Evolutionary conservation across 768 basidiomycete genomes (phyloP), one percentile per base, ranked within the genome.

Genomic region (Mycena galopus): DNA sequence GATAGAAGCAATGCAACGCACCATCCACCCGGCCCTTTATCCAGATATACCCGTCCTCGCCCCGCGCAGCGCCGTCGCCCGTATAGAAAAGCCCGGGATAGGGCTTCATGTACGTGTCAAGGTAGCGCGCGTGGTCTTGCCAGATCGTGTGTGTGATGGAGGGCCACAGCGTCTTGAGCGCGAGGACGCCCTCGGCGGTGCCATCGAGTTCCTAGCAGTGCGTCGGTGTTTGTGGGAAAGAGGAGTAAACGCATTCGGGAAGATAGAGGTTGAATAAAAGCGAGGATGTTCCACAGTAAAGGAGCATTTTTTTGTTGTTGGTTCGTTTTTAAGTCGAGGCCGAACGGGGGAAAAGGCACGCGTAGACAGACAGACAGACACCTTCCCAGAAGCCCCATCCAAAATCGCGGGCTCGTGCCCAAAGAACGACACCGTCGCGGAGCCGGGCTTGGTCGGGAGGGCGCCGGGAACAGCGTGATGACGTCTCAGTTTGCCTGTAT

Each of bases 401-500:
- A 99, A 87, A 66, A 99, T 92, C 19, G 89, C 94, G 32, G 96
- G 88, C 78, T 96, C 92, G 72, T 96, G 94, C 62, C 98, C 97
- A 79, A 98, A 97, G 93, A 99, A 99, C 19, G 98, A 97, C 60
- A 99, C 95, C 7, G 97, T 98, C 9, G 98, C 97, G 0, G 95
- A 91, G 53, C 98, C 98, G 27, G 97, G 95, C 85, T 99, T 99
- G 63, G 96, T 97, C 82, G 94, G 90, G 75, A 98, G 92, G 7
- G 96, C 97, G 71, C 98, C 97, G 33, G 97, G 86, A 98, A 92
- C 2, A 98, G 97, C 0, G 97, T 96, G 69, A 99, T 89, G 65
- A 96, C 92, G 98, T 99, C 86, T 99, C 97, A 0, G 98, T 99
- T 88, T 98, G 97, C 95, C 92, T 93, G n/a, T n/a, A n/a, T n/a